Evolutionary conservation across 305 asterid genomes (phyloP).

Genomic region (Solanum aculeatissimum): DNA sequence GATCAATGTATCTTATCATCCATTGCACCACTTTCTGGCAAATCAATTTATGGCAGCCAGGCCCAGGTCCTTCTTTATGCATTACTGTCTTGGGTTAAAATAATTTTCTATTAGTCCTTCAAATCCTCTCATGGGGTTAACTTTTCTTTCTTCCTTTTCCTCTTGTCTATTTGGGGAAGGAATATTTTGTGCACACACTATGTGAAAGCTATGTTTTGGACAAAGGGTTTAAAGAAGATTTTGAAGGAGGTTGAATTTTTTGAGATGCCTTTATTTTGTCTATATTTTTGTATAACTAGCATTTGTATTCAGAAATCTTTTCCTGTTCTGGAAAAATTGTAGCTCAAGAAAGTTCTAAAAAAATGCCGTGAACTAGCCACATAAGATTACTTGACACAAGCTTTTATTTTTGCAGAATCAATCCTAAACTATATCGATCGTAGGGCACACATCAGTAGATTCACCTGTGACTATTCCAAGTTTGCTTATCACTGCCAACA

Average conservation of each 20-base stretch:
- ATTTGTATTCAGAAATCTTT: background rate
- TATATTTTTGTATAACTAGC: background rate
- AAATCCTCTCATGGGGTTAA: background rate
- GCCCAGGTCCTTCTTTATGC: background rate
- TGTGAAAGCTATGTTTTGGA: background rate
- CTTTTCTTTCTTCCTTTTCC: background rate
- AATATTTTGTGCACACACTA: background rate
- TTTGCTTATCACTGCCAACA: constrained; percentile 71
- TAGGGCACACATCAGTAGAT: constrained; percentile 16
- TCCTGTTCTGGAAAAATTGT: background rate
- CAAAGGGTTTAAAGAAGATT: background rate
- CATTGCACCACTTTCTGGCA: background rate
- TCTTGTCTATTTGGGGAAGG: background rate
- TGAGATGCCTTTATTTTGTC: background rate
- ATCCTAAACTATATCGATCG: constrained; percentile 40
- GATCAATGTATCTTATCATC: background rate
- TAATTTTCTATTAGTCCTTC: background rate
- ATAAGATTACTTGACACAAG: background rate
- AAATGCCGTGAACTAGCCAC: background rate
- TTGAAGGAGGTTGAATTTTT: background rate
- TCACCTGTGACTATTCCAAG: constrained; percentile 22
- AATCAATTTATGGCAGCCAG: background rate
- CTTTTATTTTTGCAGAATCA: constrained; percentile 36
- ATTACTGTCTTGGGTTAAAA: background rate
- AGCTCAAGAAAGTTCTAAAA: background rate